Conservation (phyloP, 1,284 basidiomycete genomes). For the Austroboletus niveus region DNA sequence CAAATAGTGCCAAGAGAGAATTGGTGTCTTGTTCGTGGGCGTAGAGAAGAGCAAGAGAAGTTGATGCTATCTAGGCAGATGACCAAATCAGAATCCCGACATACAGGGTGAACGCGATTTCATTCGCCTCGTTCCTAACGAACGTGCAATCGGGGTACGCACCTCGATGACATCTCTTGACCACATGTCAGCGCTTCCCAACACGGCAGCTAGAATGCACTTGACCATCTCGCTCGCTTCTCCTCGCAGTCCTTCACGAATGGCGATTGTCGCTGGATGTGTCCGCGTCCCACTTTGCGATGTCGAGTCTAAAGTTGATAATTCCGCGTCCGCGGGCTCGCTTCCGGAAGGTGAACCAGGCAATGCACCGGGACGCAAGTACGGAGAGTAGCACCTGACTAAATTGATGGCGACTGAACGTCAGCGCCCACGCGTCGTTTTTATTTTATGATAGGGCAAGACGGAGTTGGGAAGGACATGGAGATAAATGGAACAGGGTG, state of each 20-base stretch:
- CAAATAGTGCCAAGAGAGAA: slow-evolving; percentile 23
- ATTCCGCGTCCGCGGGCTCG: slow-evolving; percentile 2
- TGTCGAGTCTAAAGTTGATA: slow-evolving; percentile 2
- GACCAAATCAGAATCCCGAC: slow-evolving; percentile 6
- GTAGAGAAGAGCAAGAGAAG: slow-evolving; percentile 30
- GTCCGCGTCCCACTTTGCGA: slow-evolving; percentile 48
- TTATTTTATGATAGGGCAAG: slow-evolving; percentile 23
- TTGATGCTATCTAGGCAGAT: slow-evolving; percentile 27
- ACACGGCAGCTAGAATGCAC: slow-evolving; percentile 43
- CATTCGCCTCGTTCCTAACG: neutral
- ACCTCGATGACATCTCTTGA: slow-evolving; percentile 30
- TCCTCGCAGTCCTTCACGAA: slow-evolving; percentile 55
- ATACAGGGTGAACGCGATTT: neutral
- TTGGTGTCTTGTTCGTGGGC: slow-evolving; percentile 23
- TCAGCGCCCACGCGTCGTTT: slow-evolving; percentile 40
- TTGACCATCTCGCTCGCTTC: slow-evolving; percentile 71
- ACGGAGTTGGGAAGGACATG: slow-evolving; percentile 17
- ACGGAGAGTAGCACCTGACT: slow-evolving; percentile 88
- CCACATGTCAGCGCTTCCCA: slow-evolving; percentile 38
- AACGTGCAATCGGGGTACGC: slow-evolving; percentile 11
- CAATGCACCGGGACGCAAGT: slow-evolving; percentile 57
- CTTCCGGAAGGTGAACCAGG: slow-evolving; percentile 10
- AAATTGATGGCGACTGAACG: slow-evolving; percentile 83
- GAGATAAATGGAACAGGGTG: slow-evolving; percentile 28
- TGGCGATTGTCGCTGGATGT: slow-evolving; percentile 65